Base-by-base conservation (phyloP, 1,284 basidiomycete genomes). In the Cutaneotrichosporon mucoides region DNA sequence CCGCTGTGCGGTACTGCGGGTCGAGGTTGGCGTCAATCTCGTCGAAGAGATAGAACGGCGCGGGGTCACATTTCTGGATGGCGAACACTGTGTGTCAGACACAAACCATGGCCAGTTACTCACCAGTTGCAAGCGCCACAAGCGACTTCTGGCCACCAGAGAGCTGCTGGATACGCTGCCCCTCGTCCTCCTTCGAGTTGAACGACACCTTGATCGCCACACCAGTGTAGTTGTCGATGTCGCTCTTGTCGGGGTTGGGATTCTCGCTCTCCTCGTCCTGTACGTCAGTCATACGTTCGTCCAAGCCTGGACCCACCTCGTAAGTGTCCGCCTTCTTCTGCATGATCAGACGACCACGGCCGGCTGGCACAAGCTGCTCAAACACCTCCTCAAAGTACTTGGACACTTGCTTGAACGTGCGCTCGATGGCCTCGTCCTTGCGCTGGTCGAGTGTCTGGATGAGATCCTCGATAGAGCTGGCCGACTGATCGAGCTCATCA, bases 1-100 rank as follows among this genome's bases (percentile, higher is more conserved):
- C 95, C 3, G 95, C 92, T 2, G 94, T 97, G 45, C 95, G 88
- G 66, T 98, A 97, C 80, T 98, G 92, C 6, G 95, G 92, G 70
- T 99, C 96, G 55, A 99, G 83, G 70, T 98, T 98, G 53, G 95
- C 95, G 70, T 99, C 95, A 72, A 98, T 98, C 87, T 99, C 96
- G 75, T 99, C 96, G 73, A 99, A 99, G n/a, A 99, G 83, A 78
- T 99, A 99, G 81, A 99, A 99, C 0, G 96, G 96, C 0, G 96
- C 96, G 1, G 96, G 96, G 73, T 99, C 96, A 76, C 94, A 98
- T 78, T 96, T 97, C 76, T 99, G 96, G 68, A 99, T 99, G 7
- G 95, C 93, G 73, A 99, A 99, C 15, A 99, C 94, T 88, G 24
- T 3, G 24, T 3, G 24, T 24, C 24, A 24, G 24, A 3, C 24